Evolutionary conservation across 23 red algal genomes (phyloP), one percentile per base, ranked within the genome.

Genomic region (Gracilaria caudata): DNA sequence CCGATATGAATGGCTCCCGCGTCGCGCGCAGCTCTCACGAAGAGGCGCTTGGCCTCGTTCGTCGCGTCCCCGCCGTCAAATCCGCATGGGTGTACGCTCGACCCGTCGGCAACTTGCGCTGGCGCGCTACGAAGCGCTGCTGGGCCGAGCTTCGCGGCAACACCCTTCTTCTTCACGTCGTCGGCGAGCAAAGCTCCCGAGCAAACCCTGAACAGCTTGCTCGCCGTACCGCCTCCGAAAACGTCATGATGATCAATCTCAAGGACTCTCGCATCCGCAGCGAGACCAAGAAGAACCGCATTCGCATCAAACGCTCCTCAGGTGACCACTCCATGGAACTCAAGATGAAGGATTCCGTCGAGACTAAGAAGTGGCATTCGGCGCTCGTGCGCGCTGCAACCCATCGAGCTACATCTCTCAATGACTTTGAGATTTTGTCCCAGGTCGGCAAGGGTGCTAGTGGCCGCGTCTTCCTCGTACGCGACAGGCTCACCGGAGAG

Each of bases 371-470:
- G 64, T 94, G 92, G 92, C 76, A 90, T 25, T 73, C 72, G 3
- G 86, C 80, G n/a, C 54, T 93, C 34, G 78, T 78, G 7, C 56
- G 78, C 21, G 88, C 85, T 35, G 88, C 89, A 0, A 83, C 60
- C 2, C 70, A 87, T 32, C 84, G 92, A 21, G 80, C 60, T 25
- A 84, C 87, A 16, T 73, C 77, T 10, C 63, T 96, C 20, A 55
- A 84, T 56, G 94, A 96, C 81, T 96, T 88, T 92, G 94, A 96
- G 86, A 80, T 96, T 78, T 64, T 92, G 88, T 68, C 64, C 5
- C 84, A 90, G 77, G 80, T 96, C 7, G 94, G 94, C 4, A 92
- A 91, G 76, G 94, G 94, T 28, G 94, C 94, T 0, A 80, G 68
- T 47, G 94, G 94, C 2, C 45, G 81, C 1, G 94, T 96, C 2